These are phyloP conservation scores for Neurospora sp. DNA, from an alignment of 495 filamentous ascomycete genomes.

Conservation along the genomic window DNA sequence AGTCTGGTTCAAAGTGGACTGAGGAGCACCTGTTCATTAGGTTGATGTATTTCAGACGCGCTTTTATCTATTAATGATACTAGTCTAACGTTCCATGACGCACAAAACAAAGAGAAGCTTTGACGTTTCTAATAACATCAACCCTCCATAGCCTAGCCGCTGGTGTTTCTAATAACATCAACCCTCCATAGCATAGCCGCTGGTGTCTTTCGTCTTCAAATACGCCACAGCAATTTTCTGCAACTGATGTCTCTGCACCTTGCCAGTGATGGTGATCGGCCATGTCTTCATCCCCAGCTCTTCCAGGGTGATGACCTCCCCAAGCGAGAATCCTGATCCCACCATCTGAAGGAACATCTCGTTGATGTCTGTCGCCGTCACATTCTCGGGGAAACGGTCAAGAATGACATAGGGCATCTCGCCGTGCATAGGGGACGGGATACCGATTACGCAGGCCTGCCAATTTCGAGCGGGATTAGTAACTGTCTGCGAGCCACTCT, in stretches of 20 bases:
- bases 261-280: background rate
- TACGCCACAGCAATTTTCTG: background rate
- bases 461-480: background rate
- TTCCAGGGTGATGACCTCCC: background rate
- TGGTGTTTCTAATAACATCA: background rate
- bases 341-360: background rate
- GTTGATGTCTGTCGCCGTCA: background rate
- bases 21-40: background rate
- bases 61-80: background rate
- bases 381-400: background rate
- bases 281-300: background rate
- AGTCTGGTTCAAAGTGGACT: background rate
- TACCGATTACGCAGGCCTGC: background rate
- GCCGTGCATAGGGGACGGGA: background rate
- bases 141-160: background rate
- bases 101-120: too few relatives aligned
- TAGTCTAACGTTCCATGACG: background rate
- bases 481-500: background rate
- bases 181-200: background rate
- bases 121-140: background rate
- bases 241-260: background rate
- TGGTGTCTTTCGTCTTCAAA: background rate
- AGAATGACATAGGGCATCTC: background rate
- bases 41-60: background rate
- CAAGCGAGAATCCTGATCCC: background rate